Percentiles rank a stretch among this genome's conserved stretches.
Conservation (phyloP, 345 rosid genomes). For the Populus ilicifolia region DNA sequence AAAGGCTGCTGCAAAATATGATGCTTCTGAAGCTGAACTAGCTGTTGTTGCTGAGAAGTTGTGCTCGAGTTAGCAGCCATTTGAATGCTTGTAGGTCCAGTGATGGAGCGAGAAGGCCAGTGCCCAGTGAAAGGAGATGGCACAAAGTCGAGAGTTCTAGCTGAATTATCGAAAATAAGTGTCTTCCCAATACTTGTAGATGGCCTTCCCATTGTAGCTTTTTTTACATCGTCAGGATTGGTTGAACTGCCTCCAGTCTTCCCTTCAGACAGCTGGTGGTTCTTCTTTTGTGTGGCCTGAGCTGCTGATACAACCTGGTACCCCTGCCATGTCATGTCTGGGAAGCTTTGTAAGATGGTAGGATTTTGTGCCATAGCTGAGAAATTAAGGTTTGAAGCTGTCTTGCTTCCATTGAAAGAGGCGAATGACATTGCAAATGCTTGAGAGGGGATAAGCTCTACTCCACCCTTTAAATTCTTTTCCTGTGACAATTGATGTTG, state of each 20-base stretch:
- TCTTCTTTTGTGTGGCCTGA: conserved; percentile 34
- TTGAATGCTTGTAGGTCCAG: neutral
- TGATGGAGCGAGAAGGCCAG: conserved; percentile 36
- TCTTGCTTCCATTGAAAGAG: conserved; percentile 31
- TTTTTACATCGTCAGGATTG: conserved; percentile 37
- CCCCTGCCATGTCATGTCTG: conserved; percentile 26
- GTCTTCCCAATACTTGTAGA: conserved; percentile 35
- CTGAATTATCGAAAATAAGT: conserved; percentile 47
- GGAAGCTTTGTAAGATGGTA: conserved; percentile 29
- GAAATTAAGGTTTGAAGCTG: conserved; percentile 44
- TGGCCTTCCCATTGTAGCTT: conserved; percentile 30
- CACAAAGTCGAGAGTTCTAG: conserved; percentile 44
- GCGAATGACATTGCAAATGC: conserved; percentile 44
- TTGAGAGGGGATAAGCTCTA: conserved; percentile 32
- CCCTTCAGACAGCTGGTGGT: conserved; percentile 37
- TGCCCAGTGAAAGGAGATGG: conserved; percentile 36
- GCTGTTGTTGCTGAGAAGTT: conserved; percentile 31
- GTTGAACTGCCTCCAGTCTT: conserved; percentile 33
- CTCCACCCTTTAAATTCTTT: conserved; percentile 31
- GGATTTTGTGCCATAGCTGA: conserved; percentile 38
- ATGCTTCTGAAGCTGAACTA: conserved; percentile 32
- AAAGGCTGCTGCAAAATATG: conserved; percentile 32
- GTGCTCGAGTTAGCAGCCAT: neutral
- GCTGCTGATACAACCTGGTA: conserved; percentile 39
- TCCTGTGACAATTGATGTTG: conserved; percentile 15